A percentile compares a stretch with the other conserved stretches of the same genome.
Evolutionary conservation across 2,329 filamentous ascomycete genomes (phyloP).

Genomic region (Fusarium nanum): DNA sequence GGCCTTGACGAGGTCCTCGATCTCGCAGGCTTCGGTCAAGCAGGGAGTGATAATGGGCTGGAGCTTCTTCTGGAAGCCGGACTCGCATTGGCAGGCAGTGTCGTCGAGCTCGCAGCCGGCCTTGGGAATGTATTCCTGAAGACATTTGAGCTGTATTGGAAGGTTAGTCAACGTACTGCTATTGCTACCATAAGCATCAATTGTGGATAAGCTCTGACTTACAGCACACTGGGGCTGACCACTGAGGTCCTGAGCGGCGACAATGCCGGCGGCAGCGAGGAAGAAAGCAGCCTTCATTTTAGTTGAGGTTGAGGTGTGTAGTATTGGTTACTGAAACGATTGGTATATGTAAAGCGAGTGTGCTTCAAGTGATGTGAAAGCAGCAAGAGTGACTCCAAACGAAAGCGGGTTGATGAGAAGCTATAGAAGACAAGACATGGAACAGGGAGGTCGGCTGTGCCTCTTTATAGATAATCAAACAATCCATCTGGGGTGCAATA

Average conservation of each 20-base stretch:
- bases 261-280: conserved; percentile 51
- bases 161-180: background rate
- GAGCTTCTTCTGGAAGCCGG: conserved; percentile 49
- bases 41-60: conserved; percentile 48
- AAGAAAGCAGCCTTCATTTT: conserved; percentile 57
- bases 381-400: conserved; percentile 3
- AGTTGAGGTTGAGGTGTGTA: conserved; percentile 18
- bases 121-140: conserved; percentile 50
- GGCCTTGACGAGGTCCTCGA: conserved; percentile 48
- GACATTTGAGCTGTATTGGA: conserved; percentile 49
- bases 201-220: conserved; percentile 40
- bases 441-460: conserved; percentile 1
- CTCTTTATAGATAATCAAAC: conserved; percentile 14
- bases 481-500: conserved; percentile 4
- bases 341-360: conserved; percentile 11
- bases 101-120: conserved; percentile 54
- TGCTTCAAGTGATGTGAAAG: conserved; percentile 5
- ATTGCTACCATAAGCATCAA: background rate
- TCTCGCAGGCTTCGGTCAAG: conserved; percentile 51
- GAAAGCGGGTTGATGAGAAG: background rate
- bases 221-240: conserved; percentile 56
- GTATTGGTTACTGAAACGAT: conserved; percentile 10
- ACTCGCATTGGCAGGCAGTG: conserved; percentile 55
- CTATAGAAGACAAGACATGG: background rate
- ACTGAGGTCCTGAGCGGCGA: conserved; percentile 53